phyloP scores from a whole-genome alignment of 768 basidiomycete species.

The Rhodocollybia butyracea region DNA sequence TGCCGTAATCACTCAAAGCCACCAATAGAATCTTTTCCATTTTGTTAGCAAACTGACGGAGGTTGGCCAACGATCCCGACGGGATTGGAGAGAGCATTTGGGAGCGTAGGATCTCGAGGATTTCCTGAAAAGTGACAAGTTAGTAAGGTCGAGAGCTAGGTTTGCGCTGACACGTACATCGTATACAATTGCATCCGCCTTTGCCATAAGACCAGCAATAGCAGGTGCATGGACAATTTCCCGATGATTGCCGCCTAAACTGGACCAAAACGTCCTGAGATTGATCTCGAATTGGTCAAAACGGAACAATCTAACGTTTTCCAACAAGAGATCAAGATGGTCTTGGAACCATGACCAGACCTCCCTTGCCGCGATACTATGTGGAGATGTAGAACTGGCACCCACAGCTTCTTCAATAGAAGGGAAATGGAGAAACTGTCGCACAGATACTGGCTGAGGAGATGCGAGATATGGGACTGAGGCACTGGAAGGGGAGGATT shows the following conservation, averaged over 20 bases:
- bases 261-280: conserved; percentile 83
- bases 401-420: conserved; percentile 84
- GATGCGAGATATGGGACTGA: conserved; percentile 46
- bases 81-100: conserved; percentile 82
- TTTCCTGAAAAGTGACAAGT: conserved; percentile 54
- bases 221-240: conserved; percentile 88
- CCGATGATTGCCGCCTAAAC: conserved; percentile 68
- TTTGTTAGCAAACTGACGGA: conserved; percentile 82
- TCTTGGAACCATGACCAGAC: conserved; percentile 93
- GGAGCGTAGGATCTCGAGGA: conserved; percentile 78
- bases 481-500: conserved; percentile 49
- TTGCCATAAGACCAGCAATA: conserved; percentile 84
- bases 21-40: conserved; percentile 88
- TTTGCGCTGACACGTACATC: conserved; percentile 59
- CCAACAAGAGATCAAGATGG: conserved; percentile 80
- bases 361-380: conserved; percentile 77
- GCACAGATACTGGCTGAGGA: conserved; percentile 60
- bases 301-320: conserved; percentile 71
- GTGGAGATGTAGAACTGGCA: conserved; percentile 67
- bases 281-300: conserved; percentile 92
- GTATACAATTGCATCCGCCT: conserved; percentile 87
- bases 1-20: conserved; percentile 79
- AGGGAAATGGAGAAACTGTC: conserved; percentile 78
- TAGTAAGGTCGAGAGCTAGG: too few relatives aligned
- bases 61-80: conserved; percentile 59